Percentiles rank a stretch among this genome's conserved stretches.
phyloP scores from a whole-genome alignment of 176 grass and related monocot species.

The Lolium rigidum region DNA sequence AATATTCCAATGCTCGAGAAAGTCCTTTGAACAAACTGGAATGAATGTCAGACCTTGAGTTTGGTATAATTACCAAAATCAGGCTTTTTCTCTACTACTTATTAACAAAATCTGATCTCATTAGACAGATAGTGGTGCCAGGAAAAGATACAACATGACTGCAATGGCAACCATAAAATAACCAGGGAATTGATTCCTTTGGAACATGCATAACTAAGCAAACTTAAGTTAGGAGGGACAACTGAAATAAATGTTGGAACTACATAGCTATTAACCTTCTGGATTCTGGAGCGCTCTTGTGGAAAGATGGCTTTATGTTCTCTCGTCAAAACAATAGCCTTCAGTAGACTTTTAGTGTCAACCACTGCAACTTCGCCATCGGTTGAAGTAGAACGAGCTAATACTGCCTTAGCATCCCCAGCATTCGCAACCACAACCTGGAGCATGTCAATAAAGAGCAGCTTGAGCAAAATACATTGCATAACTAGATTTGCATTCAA shows the following conservation, averaged over 20 bases:
- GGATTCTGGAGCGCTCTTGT: constrained; percentile 78
- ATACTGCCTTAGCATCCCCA: constrained; percentile 95
- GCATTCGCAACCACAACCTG: constrained; percentile 89
- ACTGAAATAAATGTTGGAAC: background rate
- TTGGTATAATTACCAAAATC: background rate
- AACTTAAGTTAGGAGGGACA: background rate
- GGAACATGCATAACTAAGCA: constrained; percentile 3
- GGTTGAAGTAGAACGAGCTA: constrained; percentile 62
- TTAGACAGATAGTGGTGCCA: background rate
- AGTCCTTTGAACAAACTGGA: background rate
- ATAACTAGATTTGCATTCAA: background rate
- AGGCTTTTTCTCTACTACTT: background rate
- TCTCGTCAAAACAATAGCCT: constrained; percentile 97
- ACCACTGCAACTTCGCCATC: constrained; percentile 35
- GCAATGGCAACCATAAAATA: background rate
- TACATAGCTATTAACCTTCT: constrained; percentile 67
- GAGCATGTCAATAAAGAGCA: constrained; percentile 29
- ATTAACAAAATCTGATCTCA: background rate
- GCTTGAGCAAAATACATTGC: constrained; percentile 10
- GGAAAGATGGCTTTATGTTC: constrained; percentile 99
- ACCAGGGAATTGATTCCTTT: background rate
- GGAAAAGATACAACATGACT: background rate
- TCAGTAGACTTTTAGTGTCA: constrained; percentile 46
- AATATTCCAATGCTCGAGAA: background rate
- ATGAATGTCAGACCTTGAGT: background rate